These are phyloP conservation scores for Hibiscus tridactylites DNA, from an alignment of 345 rosid species.

Conservation along the genomic window DNA sequence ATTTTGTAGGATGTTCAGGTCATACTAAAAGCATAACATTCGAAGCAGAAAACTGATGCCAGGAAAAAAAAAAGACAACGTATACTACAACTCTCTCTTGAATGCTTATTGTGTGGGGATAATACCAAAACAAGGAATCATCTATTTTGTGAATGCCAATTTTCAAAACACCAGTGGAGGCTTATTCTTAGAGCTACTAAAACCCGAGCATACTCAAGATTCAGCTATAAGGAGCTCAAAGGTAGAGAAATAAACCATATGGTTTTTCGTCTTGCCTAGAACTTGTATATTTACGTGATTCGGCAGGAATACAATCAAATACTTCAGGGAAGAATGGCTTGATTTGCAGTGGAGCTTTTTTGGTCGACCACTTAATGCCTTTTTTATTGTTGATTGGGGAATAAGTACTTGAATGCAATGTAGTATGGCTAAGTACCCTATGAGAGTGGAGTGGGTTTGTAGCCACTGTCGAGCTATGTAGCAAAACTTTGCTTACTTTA, in stretches of 20 bases:
- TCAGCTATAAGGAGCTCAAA: too few species aligned
- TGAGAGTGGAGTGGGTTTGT: background rate
- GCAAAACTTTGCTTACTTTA: background rate
- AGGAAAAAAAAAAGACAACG: background rate
- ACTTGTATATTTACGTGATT: background rate
- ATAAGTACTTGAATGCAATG: background rate
- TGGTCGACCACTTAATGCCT: background rate
- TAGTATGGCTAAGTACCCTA: background rate
- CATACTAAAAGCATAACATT: background rate
- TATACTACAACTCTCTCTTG: background rate
- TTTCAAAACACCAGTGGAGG: background rate
- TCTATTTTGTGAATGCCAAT: background rate
- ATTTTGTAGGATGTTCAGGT: slow-evolving; percentile 15
- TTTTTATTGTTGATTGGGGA: background rate
- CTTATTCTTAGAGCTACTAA: background rate
- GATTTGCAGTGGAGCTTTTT: background rate
- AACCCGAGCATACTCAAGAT: background rate
- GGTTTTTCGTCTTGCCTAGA: background rate
- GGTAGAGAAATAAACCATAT: too few species aligned
- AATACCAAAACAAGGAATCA: background rate
- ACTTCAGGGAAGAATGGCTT: background rate
- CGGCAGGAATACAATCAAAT: background rate
- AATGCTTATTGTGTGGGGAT: background rate
- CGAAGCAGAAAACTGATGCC: background rate
- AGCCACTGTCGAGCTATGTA: background rate